Conservation (phyloP, 441 rosid species). For the Capsella rubella region DNA sequence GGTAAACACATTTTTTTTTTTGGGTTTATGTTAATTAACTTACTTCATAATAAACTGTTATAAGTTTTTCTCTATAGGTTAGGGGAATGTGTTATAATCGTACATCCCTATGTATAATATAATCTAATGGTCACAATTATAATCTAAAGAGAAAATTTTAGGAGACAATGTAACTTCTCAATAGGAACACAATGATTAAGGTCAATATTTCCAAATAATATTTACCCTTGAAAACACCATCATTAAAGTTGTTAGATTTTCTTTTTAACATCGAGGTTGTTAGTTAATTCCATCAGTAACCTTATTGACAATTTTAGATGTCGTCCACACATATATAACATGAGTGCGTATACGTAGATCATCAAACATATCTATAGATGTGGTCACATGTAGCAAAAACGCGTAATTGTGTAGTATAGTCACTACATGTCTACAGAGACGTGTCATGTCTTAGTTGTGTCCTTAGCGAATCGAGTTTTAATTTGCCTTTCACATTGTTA, state of each 20-base stretch:
- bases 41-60: neutral
- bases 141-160: neutral
- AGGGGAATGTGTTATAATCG: slow-evolving; percentile 10
- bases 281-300: slow-evolving; percentile 42
- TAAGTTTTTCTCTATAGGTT: slow-evolving; percentile 12
- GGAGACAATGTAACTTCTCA: slow-evolving; percentile 17
- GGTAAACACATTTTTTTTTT: slow-evolving; percentile 26
- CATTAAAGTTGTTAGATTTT: slow-evolving; percentile 41
- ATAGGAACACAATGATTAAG: slow-evolving; percentile 46
- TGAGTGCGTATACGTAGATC: slow-evolving; percentile 35
- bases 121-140: neutral
- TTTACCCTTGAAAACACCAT: slow-evolving; percentile 44
- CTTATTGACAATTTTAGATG: neutral
- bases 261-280: slow-evolving; percentile 46
- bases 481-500: slow-evolving; percentile 39
- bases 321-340: slow-evolving; percentile 15
- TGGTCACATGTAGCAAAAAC: slow-evolving; percentile 41
- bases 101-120: neutral
- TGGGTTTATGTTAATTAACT: neutral
- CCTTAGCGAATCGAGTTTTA: slow-evolving; percentile 19
- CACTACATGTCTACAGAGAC: slow-evolving; percentile 33
- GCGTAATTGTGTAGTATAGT: slow-evolving; percentile 36
- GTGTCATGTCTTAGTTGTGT: slow-evolving; percentile 37
- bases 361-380: slow-evolving; percentile 3
- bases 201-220: slow-evolving; percentile 40